Evolutionary conservation across 73 alveolate genomes (phyloP).

Genomic region (Tetrahymena malaccensis): DNA sequence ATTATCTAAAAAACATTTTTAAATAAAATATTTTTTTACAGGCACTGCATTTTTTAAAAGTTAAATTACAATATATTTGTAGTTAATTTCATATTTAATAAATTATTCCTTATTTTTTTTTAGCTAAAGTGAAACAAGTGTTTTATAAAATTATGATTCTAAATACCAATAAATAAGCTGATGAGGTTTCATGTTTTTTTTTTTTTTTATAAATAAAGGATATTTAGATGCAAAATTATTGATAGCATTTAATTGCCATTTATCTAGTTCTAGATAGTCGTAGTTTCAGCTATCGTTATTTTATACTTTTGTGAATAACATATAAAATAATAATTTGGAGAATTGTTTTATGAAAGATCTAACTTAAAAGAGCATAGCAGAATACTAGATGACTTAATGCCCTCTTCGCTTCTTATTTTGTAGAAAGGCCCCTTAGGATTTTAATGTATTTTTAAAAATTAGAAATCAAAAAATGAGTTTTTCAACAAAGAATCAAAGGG

Average conservation of each 20-base stretch:
- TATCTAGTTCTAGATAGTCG: neutral
- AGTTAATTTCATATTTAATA: no score
- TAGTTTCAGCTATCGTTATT: neutral
- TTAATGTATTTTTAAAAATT: neutral
- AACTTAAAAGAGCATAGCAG: neutral
- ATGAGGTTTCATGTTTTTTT: neutral
- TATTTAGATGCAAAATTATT: neutral
- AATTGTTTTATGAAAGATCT: neutral
- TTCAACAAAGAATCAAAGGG: neutral
- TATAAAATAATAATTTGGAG: neutral
- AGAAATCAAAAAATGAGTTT: neutral
- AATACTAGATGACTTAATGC: neutral
- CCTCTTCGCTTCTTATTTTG: neutral
- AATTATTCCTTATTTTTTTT: no score
- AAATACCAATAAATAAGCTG: neutral
- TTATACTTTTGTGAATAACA: neutral
- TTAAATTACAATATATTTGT: no score
- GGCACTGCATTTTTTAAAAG: no score
- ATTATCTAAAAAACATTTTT: neutral
- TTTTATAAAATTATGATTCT: no score
- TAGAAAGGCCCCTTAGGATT: neutral
- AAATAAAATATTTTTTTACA: no score
- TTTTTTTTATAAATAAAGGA: neutral
- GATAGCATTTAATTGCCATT: neutral
- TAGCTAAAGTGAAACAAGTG: no score